Conservation (phyloP, 352 stramenopile genomes). For the Phytopythium mirpurense region DNA sequence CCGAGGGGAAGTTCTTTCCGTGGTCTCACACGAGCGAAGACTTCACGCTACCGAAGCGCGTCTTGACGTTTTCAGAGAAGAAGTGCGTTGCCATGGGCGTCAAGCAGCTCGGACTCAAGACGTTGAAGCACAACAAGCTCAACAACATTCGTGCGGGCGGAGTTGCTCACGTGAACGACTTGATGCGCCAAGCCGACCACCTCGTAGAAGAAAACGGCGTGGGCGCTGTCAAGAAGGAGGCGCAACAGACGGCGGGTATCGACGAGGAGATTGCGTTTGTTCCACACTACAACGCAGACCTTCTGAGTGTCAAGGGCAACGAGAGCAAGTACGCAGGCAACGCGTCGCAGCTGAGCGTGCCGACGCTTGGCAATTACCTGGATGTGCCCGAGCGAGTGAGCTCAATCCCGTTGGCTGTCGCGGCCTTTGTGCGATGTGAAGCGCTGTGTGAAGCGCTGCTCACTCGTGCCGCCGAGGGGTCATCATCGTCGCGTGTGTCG, state of each 20-base stretch:
- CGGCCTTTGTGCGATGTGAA: slow-evolving; percentile 73
- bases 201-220: slow-evolving; percentile 34
- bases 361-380: slow-evolving; percentile 74
- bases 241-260: slow-evolving; percentile 23
- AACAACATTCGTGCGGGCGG: slow-evolving; percentile 32
- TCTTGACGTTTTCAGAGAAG: slow-evolving; percentile 49
- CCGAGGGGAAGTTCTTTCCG: slow-evolving; percentile 52
- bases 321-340: slow-evolving; percentile 79
- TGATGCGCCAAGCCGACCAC: slow-evolving; percentile 43
- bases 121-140: slow-evolving; percentile 44
- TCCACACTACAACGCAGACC: slow-evolving; percentile 49
- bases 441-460: slow-evolving; percentile 76
- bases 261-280: slow-evolving; percentile 35
- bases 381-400: slow-evolving; percentile 78
- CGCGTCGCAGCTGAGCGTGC: slow-evolving; percentile 54
- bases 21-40: slow-evolving; percentile 35
- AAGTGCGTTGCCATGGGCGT: slow-evolving; percentile 58
- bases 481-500: slow-evolving; percentile 85
- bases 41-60: slow-evolving; percentile 49
- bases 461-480: slow-evolving; percentile 76
- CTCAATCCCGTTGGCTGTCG: slow-evolving; percentile 70
- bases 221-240: slow-evolving; percentile 12
- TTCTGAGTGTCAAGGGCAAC: slow-evolving; percentile 45
- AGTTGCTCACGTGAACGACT: slow-evolving; percentile 42
- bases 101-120: slow-evolving; percentile 77